A percentile compares a stretch with the other conserved stretches of the same genome.
Conservation (phyloP, 2,329 filamentous ascomycete species). For the Pestalotiopsis fici region DNA sequence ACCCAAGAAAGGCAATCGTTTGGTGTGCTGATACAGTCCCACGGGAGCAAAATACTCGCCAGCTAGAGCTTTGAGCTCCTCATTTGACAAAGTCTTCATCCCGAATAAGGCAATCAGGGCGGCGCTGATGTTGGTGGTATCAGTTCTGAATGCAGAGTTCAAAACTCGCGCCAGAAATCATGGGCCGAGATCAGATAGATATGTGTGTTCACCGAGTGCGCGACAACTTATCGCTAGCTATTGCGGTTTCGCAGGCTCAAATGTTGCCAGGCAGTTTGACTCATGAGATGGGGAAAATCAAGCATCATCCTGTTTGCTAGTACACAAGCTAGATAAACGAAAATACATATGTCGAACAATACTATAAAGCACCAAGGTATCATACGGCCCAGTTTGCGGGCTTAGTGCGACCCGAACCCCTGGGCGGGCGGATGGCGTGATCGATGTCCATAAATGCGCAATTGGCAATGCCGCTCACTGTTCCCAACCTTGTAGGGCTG, state of each 20-base stretch:
- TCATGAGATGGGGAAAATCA: neutral
- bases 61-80: conserved; percentile 19
- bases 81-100: conserved; percentile 23
- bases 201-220: neutral
- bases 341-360: neutral
- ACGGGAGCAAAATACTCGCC: conserved; percentile 27
- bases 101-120: neutral
- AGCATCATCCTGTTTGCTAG: neutral
- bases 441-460: neutral
- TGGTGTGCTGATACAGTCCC: conserved; percentile 28
- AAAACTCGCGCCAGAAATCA: neutral
- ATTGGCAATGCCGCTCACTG: neutral
- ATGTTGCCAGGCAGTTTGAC: neutral
- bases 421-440: neutral
- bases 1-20: conserved; percentile 29
- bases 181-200: neutral
- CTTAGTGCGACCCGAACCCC: neutral
- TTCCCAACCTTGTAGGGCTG: neutral
- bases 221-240: neutral
- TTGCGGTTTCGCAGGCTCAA: neutral
- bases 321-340: neutral
- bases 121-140: neutral
- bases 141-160: neutral
- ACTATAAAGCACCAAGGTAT: neutral
- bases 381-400: neutral